Percentiles rank a stretch among this genome's conserved stretches.
phyloP scores from a whole-genome alignment of 1,284 basidiomycete genomes.

The Mrakiaceae sp. region DNA sequence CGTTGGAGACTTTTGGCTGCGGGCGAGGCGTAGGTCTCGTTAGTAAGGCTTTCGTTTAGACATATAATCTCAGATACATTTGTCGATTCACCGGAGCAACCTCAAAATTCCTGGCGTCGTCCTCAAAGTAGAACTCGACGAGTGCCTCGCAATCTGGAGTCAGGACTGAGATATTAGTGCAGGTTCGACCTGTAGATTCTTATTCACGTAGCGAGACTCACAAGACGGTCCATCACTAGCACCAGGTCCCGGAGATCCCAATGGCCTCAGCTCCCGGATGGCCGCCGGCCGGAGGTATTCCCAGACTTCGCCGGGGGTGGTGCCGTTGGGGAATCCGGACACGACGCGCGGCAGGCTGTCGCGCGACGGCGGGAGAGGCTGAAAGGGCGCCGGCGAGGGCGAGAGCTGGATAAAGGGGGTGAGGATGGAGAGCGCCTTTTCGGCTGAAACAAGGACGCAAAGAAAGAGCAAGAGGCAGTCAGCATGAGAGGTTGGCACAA shows the following conservation, averaged over 20 bases:
- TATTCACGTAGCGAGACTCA: no score
- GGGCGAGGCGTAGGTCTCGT: background rate
- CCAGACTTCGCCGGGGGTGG: slow-evolving; percentile 48
- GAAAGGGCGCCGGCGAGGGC: slow-evolving; percentile 46
- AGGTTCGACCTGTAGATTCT: no score
- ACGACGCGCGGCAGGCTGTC: slow-evolving; percentile 51
- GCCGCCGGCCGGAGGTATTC: slow-evolving; percentile 55
- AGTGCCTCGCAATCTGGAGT: slow-evolving; percentile 45
- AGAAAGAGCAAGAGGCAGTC: background rate
- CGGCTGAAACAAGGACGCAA: slow-evolving; percentile 43
- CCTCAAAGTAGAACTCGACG: slow-evolving; percentile 79
- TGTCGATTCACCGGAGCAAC: slow-evolving; percentile 43
- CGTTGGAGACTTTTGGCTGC: background rate
- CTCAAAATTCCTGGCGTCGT: slow-evolving; percentile 66
- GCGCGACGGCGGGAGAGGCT: slow-evolving; percentile 55
- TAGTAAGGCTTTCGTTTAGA: background rate
- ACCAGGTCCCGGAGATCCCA: background rate
- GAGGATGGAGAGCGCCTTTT: slow-evolving; percentile 57
- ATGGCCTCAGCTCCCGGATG: slow-evolving; percentile 23
- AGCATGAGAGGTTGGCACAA: background rate
- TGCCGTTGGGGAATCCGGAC: slow-evolving; percentile 52
- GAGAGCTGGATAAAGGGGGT: slow-evolving; percentile 55
- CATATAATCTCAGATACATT: background rate
- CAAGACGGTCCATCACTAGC: no score
- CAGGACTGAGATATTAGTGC: no score